Base-by-base conservation (phyloP, 495 filamentous ascomycete species). In the Evernia prunastri region DNA sequence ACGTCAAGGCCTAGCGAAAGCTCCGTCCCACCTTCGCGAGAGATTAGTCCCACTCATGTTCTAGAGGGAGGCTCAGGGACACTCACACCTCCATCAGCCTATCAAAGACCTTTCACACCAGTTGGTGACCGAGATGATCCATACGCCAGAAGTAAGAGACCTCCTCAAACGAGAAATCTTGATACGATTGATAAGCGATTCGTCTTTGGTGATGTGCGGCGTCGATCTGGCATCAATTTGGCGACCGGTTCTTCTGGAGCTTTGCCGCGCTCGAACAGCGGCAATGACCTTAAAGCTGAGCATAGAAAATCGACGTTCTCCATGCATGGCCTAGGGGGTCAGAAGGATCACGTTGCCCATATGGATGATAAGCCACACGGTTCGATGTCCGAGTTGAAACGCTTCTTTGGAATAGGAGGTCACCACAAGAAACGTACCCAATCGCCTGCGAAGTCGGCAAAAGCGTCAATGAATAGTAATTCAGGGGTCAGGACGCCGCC, bases 331-430 rank as follows among this genome's bases (percentile, higher is more conserved):
- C 75, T 79, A 59, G 66, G 70, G 29, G 72, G 77, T 42, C 82
- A 81, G 60, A 79, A 79, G 63, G 78, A 82, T 17, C 59, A 70
- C 64, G 67, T 74, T 67, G 71, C 73, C 67, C 74, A 75, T 66
- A 67, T 81, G 53, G 67, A 86, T 63, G 79, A 89, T 62, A 77
- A 84, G 42, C 85, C 86, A 37, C 90, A 92, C 63, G 87, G 89
- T 33, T 96, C 95, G 10, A 97, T 97, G 91, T 86, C 87, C 11
- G 92, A 97, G 62, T 73, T 98, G 63, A 97, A 96, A 75, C 81
- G 95, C 20, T 98, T 98, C 72, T 95, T 98, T 79, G 84, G 86
- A 64, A 77, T 85, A 72, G 87, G 85, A 33, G 80, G 80, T 49
- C 80, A 79, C 67, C 80, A 84, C 74, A 89, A 86, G 60, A 95